Base-by-base conservation (phyloP, 371 early-diverging fungal species). In the Mortierella sp. region DNA sequence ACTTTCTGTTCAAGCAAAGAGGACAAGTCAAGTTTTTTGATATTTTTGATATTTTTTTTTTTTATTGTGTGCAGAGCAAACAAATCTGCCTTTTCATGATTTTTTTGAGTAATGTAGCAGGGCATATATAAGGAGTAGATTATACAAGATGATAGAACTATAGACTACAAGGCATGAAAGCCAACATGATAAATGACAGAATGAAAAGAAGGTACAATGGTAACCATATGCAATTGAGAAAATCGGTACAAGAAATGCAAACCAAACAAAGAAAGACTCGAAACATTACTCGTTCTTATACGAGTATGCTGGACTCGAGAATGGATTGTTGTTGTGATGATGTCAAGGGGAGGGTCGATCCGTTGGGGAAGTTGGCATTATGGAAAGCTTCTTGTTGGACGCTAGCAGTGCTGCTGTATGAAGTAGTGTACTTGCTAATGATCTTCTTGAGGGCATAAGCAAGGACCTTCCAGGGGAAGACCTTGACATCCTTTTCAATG, bases 401-500 rank as follows among this genome's bases (percentile, higher is more conserved):
- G 61, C 83, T 81, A 51, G 87, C 86, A 18, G 89, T 87, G 65
- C 84, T 84, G 66, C 84, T 84, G 67, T 86, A 86, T 37, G 86
- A 87, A 20, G 89, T 86, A 22, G 88, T 89, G 71, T 89, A 91
- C 79, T 93, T 94, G 75, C 89, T 85, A 16, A 94, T 89, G 60
- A 95, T 93, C 77, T 94, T 94, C 60, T 91, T 89, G n/a, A 94
- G 87, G 0, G 93, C 93, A 24, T 85, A 85, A 2, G 89, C 87
- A 12, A 95, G 78, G 0, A 89, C 88, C 61, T 86, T 84, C 95
- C 95, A 95, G 24, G 89, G 88, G 78, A 94, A 95, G 5, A 95
- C 93, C 83, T 94, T 94, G 85, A 95, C 93, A 62, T 94, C 94
- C 73, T 95, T 95, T 85, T 95, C 95, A 64, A 95, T 95, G 75